Evolutionary conservation across 768 basidiomycete genomes (phyloP), one percentile per base, ranked within the genome.

Genomic region (Mycena rebaudengoi): DNA sequence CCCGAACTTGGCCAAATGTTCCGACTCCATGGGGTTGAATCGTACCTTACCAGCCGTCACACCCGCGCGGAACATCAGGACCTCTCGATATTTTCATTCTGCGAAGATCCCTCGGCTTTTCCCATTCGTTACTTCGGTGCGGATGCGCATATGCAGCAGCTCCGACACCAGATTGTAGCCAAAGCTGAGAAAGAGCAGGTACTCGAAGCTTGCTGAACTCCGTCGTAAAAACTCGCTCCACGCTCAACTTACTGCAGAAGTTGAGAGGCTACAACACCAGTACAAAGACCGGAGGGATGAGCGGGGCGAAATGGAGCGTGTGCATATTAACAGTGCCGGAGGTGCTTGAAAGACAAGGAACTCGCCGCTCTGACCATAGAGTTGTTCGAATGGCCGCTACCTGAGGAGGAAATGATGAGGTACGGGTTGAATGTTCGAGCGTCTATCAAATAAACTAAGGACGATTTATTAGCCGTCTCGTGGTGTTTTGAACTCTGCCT

Each of bases 371-470:
- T 83, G 69, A 4, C 4, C 0, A 84, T 86, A 23, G 0, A 25
- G 1, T 64, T 81, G 5, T 73, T 82, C 35, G 85, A 86, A 53
- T 83, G 83, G 83, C 85, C 85, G 0, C 65, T 86, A 37, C 83
- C 85, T 0, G 29, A 51, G 1, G 43, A 65, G 12, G 21, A 18
- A 7, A 13, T 69, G 4, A n/a, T n/a, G n/a, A n/a, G n/a, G n/a
- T n/a, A n/a, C n/a, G n/a, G n/a, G n/a, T n/a, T n/a, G n/a, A n/a
- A n/a, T n/a, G n/a, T n/a, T n/a, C n/a, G n/a, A n/a, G n/a, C n/a
- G n/a, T n/a, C n/a, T n/a, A n/a, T n/a, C n/a, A n/a, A n/a, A n/a
- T n/a, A n/a, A n/a, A n/a, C n/a, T n/a, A n/a, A n/a, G n/a, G n/a
- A n/a, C n/a, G n/a, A n/a, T n/a, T n/a, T n/a, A 28, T 59, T 7